Percentiles rank a stretch among this genome's conserved stretches.
Conservation (phyloP, 192 early-diverging fungal species). For the Mortierella alpina region DNA sequence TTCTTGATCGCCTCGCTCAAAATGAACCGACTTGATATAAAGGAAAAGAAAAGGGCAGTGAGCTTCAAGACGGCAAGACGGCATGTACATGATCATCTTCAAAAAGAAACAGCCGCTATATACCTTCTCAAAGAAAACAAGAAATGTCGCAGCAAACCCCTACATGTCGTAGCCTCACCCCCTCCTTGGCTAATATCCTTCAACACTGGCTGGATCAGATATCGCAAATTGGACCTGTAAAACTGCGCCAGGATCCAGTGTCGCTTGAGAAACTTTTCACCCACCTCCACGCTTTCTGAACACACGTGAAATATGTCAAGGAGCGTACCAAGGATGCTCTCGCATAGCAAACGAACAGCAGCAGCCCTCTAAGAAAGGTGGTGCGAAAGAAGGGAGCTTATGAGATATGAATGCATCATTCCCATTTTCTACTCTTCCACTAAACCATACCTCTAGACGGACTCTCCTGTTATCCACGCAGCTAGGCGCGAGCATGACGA, state of each 20-base stretch:
- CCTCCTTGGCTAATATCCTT: constrained; percentile 11
- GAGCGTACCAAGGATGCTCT: constrained; percentile 22
- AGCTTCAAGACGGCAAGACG: background rate
- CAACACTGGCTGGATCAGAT: constrained; percentile 10
- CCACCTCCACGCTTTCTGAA: constrained; percentile 2
- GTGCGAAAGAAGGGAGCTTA: background rate
- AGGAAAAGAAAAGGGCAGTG: background rate
- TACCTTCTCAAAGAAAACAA: constrained; percentile 41
- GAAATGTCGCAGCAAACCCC: constrained; percentile 15
- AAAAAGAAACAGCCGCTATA: background rate
- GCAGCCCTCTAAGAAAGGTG: background rate
- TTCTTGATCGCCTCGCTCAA: constrained; percentile 11
- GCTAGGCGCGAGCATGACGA: constrained; percentile 10
- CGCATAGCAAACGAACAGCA: constrained; percentile 5
- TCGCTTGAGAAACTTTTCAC: constrained; percentile 1
- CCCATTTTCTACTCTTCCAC: background rate
- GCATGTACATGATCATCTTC: background rate
- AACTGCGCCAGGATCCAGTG: constrained; percentile 17
- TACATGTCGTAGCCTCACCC: constrained; percentile 7
- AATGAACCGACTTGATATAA: constrained; percentile 22
- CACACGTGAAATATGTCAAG: constrained; percentile 3
- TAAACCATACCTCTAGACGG: constrained; percentile 20
- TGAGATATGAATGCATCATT: background rate
- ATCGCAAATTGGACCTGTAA: constrained; percentile 15
- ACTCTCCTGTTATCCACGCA: constrained; percentile 13